Conservation (phyloP, 805 yeast species). For the Torulaspora indica region DNA sequence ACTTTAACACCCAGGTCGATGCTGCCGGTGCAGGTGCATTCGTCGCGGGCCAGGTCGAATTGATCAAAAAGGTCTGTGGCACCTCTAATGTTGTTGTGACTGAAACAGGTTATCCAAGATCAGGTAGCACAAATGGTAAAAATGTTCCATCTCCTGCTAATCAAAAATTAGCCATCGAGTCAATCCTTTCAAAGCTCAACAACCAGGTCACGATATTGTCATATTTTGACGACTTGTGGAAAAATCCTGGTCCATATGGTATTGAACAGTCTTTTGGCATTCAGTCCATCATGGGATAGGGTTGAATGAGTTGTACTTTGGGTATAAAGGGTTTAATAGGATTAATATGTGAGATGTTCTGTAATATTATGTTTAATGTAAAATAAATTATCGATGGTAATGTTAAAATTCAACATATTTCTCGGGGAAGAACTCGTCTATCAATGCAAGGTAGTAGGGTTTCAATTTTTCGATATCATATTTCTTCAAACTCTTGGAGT, state of each 20-base stretch:
- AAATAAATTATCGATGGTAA: neutral
- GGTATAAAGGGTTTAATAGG: neutral
- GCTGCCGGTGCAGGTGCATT: conserved; percentile 72
- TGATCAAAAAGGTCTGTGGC: conserved; percentile 53
- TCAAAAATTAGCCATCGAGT: conserved; percentile 63
- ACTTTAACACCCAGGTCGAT: conserved; percentile 58
- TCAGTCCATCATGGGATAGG: conserved; percentile 34
- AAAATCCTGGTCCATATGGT: conserved; percentile 72
- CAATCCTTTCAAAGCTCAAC: conserved; percentile 55
- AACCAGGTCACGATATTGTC: conserved; percentile 67
- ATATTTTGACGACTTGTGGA: conserved; percentile 85
- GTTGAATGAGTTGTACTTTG: neutral
- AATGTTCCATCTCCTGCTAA: conserved; percentile 68
- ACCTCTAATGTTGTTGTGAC: conserved; percentile 56
- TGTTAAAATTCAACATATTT: conserved; percentile 50
- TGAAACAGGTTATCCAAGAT: conserved; percentile 87
- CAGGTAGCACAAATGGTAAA: conserved; percentile 64
- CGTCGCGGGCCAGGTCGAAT: conserved; percentile 54
- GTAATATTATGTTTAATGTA: conserved; percentile 1
- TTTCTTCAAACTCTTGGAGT: conserved; percentile 53
- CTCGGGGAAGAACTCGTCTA: conserved; percentile 62
- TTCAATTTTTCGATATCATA: conserved; percentile 49
- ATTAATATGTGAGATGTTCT: conserved; percentile 2
- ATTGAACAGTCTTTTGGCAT: conserved; percentile 87
- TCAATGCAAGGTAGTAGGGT: conserved; percentile 56